Evolutionary conservation across 176 grass and related monocot species (phyloP).

Genomic region (Paspalum notatum): DNA sequence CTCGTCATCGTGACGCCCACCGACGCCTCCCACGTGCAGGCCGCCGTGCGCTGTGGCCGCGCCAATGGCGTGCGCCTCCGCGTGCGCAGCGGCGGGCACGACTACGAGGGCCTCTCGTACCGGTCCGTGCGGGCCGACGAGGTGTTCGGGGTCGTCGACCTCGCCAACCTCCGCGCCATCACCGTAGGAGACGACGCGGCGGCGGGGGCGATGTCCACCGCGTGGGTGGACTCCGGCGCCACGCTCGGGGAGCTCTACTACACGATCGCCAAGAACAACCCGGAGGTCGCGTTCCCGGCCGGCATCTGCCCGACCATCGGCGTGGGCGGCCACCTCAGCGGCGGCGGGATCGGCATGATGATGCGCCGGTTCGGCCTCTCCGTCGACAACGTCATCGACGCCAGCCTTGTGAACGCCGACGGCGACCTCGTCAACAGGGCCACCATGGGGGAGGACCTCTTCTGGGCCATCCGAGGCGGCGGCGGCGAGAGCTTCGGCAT

Average conservation of each 20-base stretch:
- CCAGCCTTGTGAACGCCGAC: constrained; percentile 46
- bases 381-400: constrained; percentile 66
- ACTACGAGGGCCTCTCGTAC: constrained; percentile 88
- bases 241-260: constrained; percentile 73
- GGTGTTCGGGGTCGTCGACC: constrained; percentile 56
- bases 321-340: constrained; percentile 64
- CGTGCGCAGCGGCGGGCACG: constrained; percentile 65
- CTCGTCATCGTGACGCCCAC: constrained; percentile 55
- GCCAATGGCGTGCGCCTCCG: constrained; percentile 33
- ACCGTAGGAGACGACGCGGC: constrained; percentile 13
- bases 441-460: constrained; percentile 58
- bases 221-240: constrained; percentile 64
- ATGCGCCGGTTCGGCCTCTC: constrained; percentile 57
- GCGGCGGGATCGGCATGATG: constrained; percentile 62
- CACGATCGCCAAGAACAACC: constrained; percentile 34
- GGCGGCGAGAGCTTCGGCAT: constrained; percentile 58
- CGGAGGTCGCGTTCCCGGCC: constrained; percentile 42
- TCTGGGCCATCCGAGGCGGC: constrained; percentile 62
- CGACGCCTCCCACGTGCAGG: constrained; percentile 54
- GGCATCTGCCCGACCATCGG: constrained; percentile 67
- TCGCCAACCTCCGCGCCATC: constrained; percentile 44
- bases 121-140: constrained; percentile 36
- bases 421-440: constrained; percentile 51
- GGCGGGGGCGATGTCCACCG: background rate
- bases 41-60: constrained; percentile 53